phyloP scores from a whole-genome alignment of 2,329 filamentous ascomycete genomes.

The Phaeosphaeriaceae sp. region DNA sequence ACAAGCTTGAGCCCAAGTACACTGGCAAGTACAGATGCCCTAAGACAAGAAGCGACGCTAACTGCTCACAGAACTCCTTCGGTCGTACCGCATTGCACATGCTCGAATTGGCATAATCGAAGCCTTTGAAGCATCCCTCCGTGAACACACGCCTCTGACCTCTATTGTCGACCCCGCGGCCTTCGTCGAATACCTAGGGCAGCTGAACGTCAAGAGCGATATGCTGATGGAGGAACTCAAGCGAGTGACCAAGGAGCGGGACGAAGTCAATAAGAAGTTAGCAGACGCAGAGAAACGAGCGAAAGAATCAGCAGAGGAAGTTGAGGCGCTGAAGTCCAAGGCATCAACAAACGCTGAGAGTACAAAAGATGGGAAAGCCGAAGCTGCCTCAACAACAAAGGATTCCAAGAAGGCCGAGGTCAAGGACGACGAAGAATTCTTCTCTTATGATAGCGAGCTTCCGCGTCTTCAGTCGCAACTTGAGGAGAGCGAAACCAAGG shows the following conservation, averaged over 20 bases:
- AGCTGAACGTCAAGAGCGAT: conserved; percentile 82
- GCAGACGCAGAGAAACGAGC: conserved; percentile 71
- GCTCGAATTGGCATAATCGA: conserved; percentile 85
- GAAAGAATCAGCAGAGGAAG: conserved; percentile 67
- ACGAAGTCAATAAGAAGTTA: conserved; percentile 77
- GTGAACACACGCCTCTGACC: conserved; percentile 89
- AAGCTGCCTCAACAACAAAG: conserved; percentile 34
- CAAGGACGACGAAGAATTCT: conserved; percentile 72
- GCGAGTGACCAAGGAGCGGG: conserved; percentile 80
- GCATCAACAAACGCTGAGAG: conserved; percentile 17
- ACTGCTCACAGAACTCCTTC: conserved; percentile 72
- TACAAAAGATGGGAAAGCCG: conserved; percentile 23
- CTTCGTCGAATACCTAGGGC: conserved; percentile 87
- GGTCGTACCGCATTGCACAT: conserved; percentile 91
- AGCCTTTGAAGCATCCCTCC: conserved; percentile 87
- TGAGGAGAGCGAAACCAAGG: conserved; percentile 71
- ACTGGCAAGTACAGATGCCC: conserved; percentile 62
- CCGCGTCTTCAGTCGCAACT: conserved; percentile 80
- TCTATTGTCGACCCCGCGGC: conserved; percentile 86
- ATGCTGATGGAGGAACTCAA: conserved; percentile 96
- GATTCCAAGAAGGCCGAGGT: conserved; percentile 30
- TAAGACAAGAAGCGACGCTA: conserved; percentile 13
- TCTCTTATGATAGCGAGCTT: conserved; percentile 89
- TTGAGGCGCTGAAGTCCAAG: conserved; percentile 59
- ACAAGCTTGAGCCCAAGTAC: conserved; percentile 87